A percentile compares a stretch with the other conserved stretches of the same genome.
Evolutionary conservation across 2,329 filamentous ascomycete species (phyloP).

Genomic region (Cladosporium phlei): DNA sequence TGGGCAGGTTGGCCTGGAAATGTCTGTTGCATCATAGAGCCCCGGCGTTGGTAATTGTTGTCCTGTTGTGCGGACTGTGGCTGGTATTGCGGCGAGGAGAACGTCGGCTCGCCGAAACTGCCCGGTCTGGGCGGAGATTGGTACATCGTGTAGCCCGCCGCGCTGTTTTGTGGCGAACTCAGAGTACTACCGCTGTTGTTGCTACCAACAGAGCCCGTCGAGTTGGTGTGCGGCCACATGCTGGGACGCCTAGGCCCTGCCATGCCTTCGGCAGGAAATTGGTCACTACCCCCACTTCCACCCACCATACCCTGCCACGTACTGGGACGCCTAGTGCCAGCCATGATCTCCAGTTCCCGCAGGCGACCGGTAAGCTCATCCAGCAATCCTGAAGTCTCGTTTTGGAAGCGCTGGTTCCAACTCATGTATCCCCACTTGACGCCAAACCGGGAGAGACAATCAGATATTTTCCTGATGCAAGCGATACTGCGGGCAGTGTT

Average conservation of each 20-base stretch:
- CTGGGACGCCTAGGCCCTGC: conserved; percentile 21
- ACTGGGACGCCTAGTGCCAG: conserved; percentile 21
- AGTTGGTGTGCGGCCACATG: conserved; percentile 25
- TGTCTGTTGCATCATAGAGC: conserved; percentile 5
- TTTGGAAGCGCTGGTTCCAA: conserved; percentile 47
- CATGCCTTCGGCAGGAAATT: too few species aligned
- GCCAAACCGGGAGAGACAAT: conserved; percentile 43
- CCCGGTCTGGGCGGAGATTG: conserved; percentile 13
- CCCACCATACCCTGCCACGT: too few species aligned
- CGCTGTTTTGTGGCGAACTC: conserved; percentile 17
- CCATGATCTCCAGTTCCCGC: conserved; percentile 28
- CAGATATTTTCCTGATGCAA: conserved; percentile 45
- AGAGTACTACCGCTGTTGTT: conserved; percentile 21
- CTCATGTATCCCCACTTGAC: conserved; percentile 46
- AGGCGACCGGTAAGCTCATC: conserved; percentile 39
- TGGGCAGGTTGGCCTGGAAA: conserved; percentile 10
- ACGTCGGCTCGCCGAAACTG: conserved; percentile 6
- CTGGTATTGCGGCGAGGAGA: conserved; percentile 19
- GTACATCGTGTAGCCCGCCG: conserved; percentile 1
- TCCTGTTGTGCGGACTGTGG: conserved; percentile 15
- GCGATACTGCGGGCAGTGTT: conserved; percentile 39
- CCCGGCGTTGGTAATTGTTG: conserved; percentile 15
- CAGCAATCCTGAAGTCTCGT: conserved; percentile 39
- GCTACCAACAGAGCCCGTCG: conserved; percentile 24
- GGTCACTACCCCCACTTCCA: too few species aligned